Base-by-base conservation (phyloP, 208 protist genomes). In the Acanthamoeba healyi region DNA sequence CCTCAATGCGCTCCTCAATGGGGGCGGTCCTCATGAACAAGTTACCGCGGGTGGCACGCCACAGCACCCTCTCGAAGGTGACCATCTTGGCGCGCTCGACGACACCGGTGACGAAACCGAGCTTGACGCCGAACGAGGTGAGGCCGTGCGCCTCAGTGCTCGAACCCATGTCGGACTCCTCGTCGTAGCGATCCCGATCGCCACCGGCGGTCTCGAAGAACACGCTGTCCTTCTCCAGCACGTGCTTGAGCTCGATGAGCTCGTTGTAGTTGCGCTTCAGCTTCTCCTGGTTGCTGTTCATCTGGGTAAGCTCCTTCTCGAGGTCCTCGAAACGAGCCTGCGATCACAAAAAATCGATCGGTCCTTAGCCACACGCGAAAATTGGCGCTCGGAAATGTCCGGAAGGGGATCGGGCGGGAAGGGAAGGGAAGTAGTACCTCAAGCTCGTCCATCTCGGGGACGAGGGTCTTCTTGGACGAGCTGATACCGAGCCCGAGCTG, bases 41-140 rank as follows among this genome's bases (percentile, higher is more conserved):
- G 97, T 99, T 99, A 93, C 99, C 99, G 61, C 99, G 97, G 0
- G 98, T 99, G 14, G 97, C 97, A 82, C 99, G 98, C 97, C 98
- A 99, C 29, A 99, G 94, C 1, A 99, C 93, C 22, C 99, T 96
- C 96, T 99, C 97, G 93, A 99, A 98, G 26, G 95, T 96, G 42
- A 94, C 81, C 49, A 99, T 96, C 22, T 97, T 97, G 0, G 98
- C 98, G 42, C 96, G 96, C 12, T 97, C 97, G 70, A 99, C 98
- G 29, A 99, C 98, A 77, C 99, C 99, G 34, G 98, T 98, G 46
- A 99, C 91, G 93, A 99, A 97, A 42, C 98, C 95, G 14, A 99
- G 40, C 65, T 93, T 84, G 93, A 96, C 94, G 79, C 42, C 58
- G 77, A 15, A 32, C 0, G 90, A n/a, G 26, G 74, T 34, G 1